Base-by-base conservation (phyloP, 257 asterid species). In the Handroanthus guayacan region DNA sequence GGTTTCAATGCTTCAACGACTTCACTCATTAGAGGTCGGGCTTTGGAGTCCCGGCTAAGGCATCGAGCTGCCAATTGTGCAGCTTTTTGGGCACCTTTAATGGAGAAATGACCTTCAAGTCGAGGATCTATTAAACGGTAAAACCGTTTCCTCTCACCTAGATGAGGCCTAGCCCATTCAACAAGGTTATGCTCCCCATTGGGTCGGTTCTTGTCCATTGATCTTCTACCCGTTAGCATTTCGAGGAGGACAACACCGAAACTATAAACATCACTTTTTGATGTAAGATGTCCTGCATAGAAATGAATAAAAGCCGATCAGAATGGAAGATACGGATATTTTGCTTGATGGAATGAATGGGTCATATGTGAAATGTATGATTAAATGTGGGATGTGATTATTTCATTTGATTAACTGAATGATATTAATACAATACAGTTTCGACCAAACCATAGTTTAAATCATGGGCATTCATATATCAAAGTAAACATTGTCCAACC, bases 191-290 rank as follows among this genome's bases (percentile, higher is more conserved):
- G 92, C 78, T 88, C 90, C 61, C 92, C 92, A 10, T 86, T 84
- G 12, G 90, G 89, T 10, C 92, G 90, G 75, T 82, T 81, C 81
- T 88, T 88, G 86, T 88, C 92, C 92, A 88, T 88, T 57, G 92
- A 88, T 77, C 92, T 79, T 72, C 92, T 44, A 12, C 92, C 92
- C 0, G 92, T 86, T n/a, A 88, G 72, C 90, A 86, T 83, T 68
- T 88, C 92, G 0, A 88, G 87, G 17, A 87, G 82, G 75, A 87
- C 91, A 36, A 87, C 91, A 2, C 91, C 91, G 7, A 88, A 88
- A 63, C 92, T 88, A 39, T 88, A 88, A 1, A 88, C 92, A 17
- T 88, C 92, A 48, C 92, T 88, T 78, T 86, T 88, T 36, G 92
- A 88, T 36, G 92, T 88, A 25, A 88, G 92, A 48, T 88, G 92